Evolutionary conservation across 192 early-diverging fungal species (phyloP).

Genomic region (Coemansia sp.): DNA sequence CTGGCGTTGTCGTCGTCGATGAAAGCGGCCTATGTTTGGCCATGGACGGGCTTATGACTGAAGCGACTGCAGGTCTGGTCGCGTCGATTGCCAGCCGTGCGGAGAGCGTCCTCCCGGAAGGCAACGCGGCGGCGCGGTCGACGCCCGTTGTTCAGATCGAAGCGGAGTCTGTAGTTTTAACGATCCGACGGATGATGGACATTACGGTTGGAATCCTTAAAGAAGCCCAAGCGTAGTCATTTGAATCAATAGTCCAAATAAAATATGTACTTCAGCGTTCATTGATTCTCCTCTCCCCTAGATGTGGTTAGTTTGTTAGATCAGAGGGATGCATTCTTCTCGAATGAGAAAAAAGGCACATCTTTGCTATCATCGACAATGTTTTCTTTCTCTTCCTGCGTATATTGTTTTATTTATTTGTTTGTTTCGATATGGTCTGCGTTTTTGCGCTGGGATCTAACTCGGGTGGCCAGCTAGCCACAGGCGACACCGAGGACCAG

Average conservation of each 20-base stretch:
- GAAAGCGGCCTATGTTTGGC: constrained; percentile 48
- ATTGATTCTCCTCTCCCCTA: too few species aligned
- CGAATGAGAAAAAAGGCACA: too few species aligned
- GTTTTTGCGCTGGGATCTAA: constrained; percentile 48
- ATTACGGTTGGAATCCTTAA: constrained; percentile 45
- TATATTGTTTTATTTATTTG: background rate
- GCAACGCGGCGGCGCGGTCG: background rate
- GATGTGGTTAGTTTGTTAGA: too few species aligned
- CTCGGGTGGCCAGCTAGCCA: constrained; percentile 50
- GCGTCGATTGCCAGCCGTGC: constrained; percentile 35
- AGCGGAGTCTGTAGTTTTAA: constrained; percentile 30
- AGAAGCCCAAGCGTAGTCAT: background rate
- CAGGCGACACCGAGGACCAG: constrained; percentile 28
- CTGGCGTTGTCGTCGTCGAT: constrained; percentile 30
- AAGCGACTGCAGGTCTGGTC: constrained; percentile 43
- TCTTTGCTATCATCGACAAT: too few species aligned
- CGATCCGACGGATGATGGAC: constrained; percentile 18
- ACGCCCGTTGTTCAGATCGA: constrained; percentile 46
- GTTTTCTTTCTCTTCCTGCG: too few species aligned
- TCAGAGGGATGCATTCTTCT: too few species aligned
- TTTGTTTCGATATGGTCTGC: constrained; percentile 13
- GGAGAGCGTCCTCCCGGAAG: constrained; percentile 16
- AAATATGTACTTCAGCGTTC: too few species aligned
- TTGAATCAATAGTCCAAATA: background rate
- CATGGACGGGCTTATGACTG: constrained; percentile 29